These are phyloP conservation scores for Trichoderma virens DNA, from an alignment of 495 filamentous ascomycete species.

Conservation along the genomic window DNA sequence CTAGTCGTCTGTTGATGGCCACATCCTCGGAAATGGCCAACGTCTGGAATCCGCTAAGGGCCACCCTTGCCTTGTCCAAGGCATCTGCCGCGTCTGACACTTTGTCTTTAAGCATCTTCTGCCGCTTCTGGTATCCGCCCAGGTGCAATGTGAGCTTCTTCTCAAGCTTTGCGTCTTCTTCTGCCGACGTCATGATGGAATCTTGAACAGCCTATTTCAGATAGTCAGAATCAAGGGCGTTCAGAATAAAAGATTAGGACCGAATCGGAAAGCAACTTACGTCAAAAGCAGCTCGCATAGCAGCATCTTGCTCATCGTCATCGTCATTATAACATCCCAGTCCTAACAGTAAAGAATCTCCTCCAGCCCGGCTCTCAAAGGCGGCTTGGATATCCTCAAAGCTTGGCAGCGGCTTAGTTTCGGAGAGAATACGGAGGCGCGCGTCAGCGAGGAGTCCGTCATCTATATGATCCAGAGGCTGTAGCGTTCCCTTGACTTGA, in stretches of 20 bases:
- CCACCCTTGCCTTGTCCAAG: slow-evolving; percentile 61
- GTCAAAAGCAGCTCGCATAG: slow-evolving; percentile 58
- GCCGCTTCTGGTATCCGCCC: slow-evolving; percentile 84
- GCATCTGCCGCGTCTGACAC: slow-evolving; percentile 71
- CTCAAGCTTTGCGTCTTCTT: slow-evolving; percentile 76
- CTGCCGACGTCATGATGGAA: slow-evolving; percentile 60
- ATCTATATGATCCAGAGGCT: slow-evolving; percentile 57
- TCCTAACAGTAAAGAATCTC: slow-evolving; percentile 56
- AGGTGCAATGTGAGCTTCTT: slow-evolving; percentile 86
- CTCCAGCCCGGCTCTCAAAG: slow-evolving; percentile 57
- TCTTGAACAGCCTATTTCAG: slow-evolving; percentile 59
- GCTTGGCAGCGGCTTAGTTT: slow-evolving; percentile 52
- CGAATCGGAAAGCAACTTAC: slow-evolving; percentile 34
- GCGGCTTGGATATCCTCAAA: slow-evolving; percentile 56
- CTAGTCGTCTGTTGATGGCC: slow-evolving; percentile 63
- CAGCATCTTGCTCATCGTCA: slow-evolving; percentile 52
- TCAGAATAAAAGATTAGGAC: neutral
- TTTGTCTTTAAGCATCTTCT: slow-evolving; percentile 72
- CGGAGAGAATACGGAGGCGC: slow-evolving; percentile 64
- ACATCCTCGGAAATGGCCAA: slow-evolving; percentile 71
- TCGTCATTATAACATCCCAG: slow-evolving; percentile 68
- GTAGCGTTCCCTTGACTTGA: slow-evolving; percentile 52
- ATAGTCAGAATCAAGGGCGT: slow-evolving; percentile 23
- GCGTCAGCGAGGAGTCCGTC: slow-evolving; percentile 67
- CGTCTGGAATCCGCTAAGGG: slow-evolving; percentile 67